These are phyloP conservation scores for Apiotrichum mycotoxinovorans DNA, from an alignment of 1,284 basidiomycete genomes.

Conservation along the genomic window DNA sequence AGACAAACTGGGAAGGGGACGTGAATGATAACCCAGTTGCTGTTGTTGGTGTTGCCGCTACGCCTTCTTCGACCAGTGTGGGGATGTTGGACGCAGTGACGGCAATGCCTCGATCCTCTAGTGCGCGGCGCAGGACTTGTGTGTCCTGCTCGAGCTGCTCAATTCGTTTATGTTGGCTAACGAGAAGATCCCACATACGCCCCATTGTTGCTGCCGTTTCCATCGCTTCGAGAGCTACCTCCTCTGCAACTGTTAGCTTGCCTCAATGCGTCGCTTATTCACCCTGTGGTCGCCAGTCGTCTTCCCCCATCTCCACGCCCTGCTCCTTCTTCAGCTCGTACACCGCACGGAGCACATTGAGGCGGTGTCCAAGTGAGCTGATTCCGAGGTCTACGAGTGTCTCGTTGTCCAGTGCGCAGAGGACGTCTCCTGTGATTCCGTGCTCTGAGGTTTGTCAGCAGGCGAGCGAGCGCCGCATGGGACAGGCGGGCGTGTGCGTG, in stretches of 20 bases:
- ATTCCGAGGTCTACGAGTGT: constrained; percentile 80
- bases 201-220: constrained; percentile 56
- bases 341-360: constrained; percentile 82
- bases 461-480: neutral
- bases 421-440: constrained; percentile 80
- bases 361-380: constrained; percentile 75
- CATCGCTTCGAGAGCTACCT: constrained; percentile 21
- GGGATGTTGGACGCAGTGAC: constrained; percentile 20
- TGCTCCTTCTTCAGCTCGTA: constrained; percentile 82
- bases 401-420: constrained; percentile 75
- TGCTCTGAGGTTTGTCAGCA: constrained; percentile 60
- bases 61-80: constrained; percentile 17
- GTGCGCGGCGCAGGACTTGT: constrained; percentile 21
- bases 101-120: constrained; percentile 33
- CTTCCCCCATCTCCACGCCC: constrained; percentile 74
- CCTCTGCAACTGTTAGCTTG: constrained; percentile 16
- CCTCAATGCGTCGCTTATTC: constrained; percentile 45
- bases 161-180: constrained; percentile 60
- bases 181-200: constrained; percentile 64
- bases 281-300: constrained; percentile 89
- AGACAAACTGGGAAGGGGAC: neutral
- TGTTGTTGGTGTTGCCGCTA: constrained; percentile 7
- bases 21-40: constrained; percentile 1
- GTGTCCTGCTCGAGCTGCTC: constrained; percentile 37
- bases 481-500: too few species aligned